A percentile compares a stretch with the other conserved stretches of the same genome.
phyloP scores from a whole-genome alignment of 768 basidiomycete genomes.

The Lentinula edodes region DNA sequence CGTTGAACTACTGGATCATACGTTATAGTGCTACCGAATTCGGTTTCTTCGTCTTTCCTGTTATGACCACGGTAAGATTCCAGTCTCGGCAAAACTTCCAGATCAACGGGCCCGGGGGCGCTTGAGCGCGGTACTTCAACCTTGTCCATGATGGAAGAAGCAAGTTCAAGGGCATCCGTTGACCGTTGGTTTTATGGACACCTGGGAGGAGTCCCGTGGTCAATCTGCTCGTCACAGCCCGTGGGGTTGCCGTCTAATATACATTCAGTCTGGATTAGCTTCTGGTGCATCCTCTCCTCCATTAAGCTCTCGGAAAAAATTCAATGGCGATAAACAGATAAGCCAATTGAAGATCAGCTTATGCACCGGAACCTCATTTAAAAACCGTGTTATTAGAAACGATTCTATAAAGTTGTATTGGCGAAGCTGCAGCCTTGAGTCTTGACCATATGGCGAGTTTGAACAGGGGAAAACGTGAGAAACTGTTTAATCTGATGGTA shows the following conservation, averaged over 20 bases:
- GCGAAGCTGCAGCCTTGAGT: background rate
- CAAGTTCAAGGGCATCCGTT: background rate
- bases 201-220: background rate
- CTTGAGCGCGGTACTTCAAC: background rate
- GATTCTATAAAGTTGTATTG: background rate
- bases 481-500: no score
- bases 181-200: background rate
- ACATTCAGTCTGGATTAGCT: background rate
- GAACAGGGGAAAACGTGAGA: no score
- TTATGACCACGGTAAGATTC: background rate
- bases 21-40: background rate
- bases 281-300: background rate
- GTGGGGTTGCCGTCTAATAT: background rate
- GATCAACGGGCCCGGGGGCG: background rate
- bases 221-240: background rate
- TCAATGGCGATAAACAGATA: background rate
- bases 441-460: no score
- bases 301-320: background rate
- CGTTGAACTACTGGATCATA: conserved; percentile 6
- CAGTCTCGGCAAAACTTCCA: background rate
- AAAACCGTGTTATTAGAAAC: no score
- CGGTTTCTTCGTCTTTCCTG: background rate
- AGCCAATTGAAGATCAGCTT: background rate
- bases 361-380: background rate
- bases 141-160: conserved; percentile 1